Conservation (phyloP, 139 green algal genomes). For the Auxenochlorella protothecoides region DNA sequence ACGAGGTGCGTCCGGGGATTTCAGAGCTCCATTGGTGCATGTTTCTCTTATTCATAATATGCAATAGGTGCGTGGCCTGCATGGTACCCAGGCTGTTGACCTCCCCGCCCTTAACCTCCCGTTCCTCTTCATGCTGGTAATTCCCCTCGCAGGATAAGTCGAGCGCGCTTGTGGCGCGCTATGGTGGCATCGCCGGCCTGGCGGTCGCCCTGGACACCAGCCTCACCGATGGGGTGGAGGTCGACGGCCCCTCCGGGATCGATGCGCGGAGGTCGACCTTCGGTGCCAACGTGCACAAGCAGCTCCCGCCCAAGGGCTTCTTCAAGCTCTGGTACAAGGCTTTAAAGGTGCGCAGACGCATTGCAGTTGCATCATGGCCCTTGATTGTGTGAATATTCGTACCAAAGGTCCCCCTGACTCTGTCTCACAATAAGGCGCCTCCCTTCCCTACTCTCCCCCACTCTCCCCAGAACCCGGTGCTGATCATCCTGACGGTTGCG, state of each 20-base stretch:
- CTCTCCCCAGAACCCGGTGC: slow-evolving; percentile 57
- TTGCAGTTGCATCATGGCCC: no score
- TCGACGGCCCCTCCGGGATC: no score
- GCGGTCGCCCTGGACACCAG: slow-evolving; percentile 33
- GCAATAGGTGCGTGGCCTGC: neutral
- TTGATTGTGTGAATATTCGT: no score
- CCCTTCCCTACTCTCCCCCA: no score
- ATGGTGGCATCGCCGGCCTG: slow-evolving; percentile 53
- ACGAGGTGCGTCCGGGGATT: slow-evolving; percentile 7
- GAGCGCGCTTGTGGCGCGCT: slow-evolving; percentile 15
- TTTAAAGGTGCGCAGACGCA: slow-evolving; percentile 22
- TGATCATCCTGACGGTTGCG: slow-evolving; percentile 79
- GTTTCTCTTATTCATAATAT: neutral
- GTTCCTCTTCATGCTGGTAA: no score
- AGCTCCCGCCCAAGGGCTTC: slow-evolving; percentile 46
- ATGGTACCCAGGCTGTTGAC: neutral
- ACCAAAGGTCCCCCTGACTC: no score
- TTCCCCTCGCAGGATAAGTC: slow-evolving; percentile 52
- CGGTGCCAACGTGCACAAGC: slow-evolving; percentile 51
- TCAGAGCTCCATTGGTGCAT: neutral
- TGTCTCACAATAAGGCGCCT: no score
- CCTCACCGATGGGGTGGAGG: slow-evolving; percentile 20
- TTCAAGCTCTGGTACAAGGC: slow-evolving; percentile 51
- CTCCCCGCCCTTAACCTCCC: neutral
- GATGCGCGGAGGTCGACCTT: slow-evolving; percentile 26